Base-by-base conservation (phyloP, 2,329 filamentous ascomycete genomes). In the Trichoderma lentiforme region DNA sequence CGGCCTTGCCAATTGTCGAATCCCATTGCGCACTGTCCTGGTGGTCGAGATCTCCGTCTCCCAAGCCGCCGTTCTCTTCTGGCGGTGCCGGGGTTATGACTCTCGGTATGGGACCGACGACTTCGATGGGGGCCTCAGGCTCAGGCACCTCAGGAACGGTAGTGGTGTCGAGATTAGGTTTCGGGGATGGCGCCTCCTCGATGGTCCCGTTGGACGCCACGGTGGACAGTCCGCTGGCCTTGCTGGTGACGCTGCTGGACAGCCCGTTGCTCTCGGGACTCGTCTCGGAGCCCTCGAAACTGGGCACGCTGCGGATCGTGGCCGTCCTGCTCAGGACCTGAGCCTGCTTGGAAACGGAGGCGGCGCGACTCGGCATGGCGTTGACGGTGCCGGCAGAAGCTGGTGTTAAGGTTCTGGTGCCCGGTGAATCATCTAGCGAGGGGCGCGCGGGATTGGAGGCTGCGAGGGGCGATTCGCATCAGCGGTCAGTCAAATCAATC, bases 1-100 rank as follows among this genome's bases (percentile, higher is more conserved):
- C 90, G 8, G 91, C 90, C 78, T 91, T 91, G 75, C 91, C 91
- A 60, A 92, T 87, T 3, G 90, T 90, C 34, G 89, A 89, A 77
- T 91, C 90, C 88, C 90, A 91, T 79, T 82, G 82, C 28, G 77
- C 79, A 58, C 79, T 78, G 56, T 77, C 76, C 79, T 78, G 56
- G 28, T 77, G 76, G 21, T 78, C 75, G 36, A 83, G 83, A 12
- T 78, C 76, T 18, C 80, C 79, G 18, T 82, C 81, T n/a, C 79
- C 76, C 32, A 78, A 57, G 32, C 72, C 62, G 28, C 78, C 74
- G 30, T 74, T 32, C 43, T 81, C 76, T 53, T 77, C 75, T 32
- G 77, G 75, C 12, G 77, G 74, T 3, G 76, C 74, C 11, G 78
- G 74, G 24, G 82, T 81, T 63, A 80, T 75, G 12, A 81, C 77